Evolutionary conservation across 2,329 filamentous ascomycete species (phyloP), one percentile per base, ranked within the genome.

Genomic region (Boeremia exigua): DNA sequence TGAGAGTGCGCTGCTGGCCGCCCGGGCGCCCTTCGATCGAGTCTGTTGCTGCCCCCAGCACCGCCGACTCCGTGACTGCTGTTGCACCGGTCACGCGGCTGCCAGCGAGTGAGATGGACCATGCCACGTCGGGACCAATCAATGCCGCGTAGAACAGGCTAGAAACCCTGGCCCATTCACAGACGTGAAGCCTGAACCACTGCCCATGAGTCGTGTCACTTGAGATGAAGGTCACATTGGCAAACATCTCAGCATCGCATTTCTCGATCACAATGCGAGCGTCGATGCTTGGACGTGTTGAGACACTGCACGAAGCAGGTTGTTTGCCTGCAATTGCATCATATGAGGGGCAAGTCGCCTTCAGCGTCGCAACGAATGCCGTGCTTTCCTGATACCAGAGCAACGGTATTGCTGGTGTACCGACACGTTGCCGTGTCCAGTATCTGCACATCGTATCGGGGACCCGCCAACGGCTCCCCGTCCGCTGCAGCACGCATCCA

Each of bases 81-180:
- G 61, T 67, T 60, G 62, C 68, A 65, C 69, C 63, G 47, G 63
- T 66, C 66, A 66, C 55, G 60, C 61, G 59, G 54, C 61, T 62
- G 61, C 62, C 58, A 59, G 54, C 59, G 46, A 54, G 43, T 56
- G 47, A 50, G 61, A 56, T 48, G 47, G 56, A 54, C 58, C 57
- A 59, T 54, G 59, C 58, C 59, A 48, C 50, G 51, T 57, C 49
- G 60, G 61, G 53, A 60, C 72, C 70, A 72, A 72, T 71, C 70
- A 70, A 48, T 47, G 49, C 52, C 6, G 39, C 54, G 45, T 69
- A 59, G 69, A 73, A 72, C 62, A 62, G 64, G 65, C 69, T 71
- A 69, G 69, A 73, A 50, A 68, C n/a, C 63, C 67, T 61, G 66
- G 66, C 50, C 59, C 60, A 53, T 42, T 43, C 42, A 30, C 53